phyloP scores from a whole-genome alignment of 1,284 basidiomycete genomes.

The Leccinum fuscescens region DNA sequence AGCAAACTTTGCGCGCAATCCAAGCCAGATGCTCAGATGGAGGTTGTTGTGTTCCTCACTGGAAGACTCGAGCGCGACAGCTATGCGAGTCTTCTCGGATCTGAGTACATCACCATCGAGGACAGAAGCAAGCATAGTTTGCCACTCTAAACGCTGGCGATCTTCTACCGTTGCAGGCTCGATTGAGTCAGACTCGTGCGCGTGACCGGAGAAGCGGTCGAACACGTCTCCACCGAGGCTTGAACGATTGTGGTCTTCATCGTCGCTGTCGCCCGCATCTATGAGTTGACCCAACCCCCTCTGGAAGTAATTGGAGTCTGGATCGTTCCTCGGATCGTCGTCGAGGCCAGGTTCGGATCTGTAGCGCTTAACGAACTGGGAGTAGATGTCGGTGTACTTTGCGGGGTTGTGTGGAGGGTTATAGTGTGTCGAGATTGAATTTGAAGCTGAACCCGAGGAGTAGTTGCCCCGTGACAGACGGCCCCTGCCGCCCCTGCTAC shows the following conservation, averaged over 20 bases:
- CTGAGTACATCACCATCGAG: constrained; percentile 90
- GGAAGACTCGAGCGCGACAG: constrained; percentile 65
- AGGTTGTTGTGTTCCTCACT: constrained; percentile 67
- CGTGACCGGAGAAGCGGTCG: constrained; percentile 52
- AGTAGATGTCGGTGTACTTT: constrained; percentile 68
- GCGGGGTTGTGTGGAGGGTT: constrained; percentile 33
- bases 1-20: constrained; percentile 84
- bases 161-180: constrained; percentile 69
- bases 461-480: constrained; percentile 39
- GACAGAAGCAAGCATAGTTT: constrained; percentile 90
- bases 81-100: constrained; percentile 89
- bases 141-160: constrained; percentile 88
- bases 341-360: constrained; percentile 54
- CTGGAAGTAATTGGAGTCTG: constrained; percentile 74
- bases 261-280: constrained; percentile 74
- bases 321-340: constrained; percentile 69
- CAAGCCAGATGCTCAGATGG: constrained; percentile 82
- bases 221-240: constrained; percentile 45
- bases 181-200: constrained; percentile 58
- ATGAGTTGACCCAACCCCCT: constrained; percentile 67
- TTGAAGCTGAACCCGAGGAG: constrained; percentile 26
- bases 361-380: constrained; percentile 74
- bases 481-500: constrained; percentile 34
- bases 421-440: constrained; percentile 33
- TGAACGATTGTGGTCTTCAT: constrained; percentile 56